Evolutionary conservation across 805 yeast species (phyloP), one percentile per base, ranked within the genome.

Genomic region (Starmerella stigmatis): DNA sequence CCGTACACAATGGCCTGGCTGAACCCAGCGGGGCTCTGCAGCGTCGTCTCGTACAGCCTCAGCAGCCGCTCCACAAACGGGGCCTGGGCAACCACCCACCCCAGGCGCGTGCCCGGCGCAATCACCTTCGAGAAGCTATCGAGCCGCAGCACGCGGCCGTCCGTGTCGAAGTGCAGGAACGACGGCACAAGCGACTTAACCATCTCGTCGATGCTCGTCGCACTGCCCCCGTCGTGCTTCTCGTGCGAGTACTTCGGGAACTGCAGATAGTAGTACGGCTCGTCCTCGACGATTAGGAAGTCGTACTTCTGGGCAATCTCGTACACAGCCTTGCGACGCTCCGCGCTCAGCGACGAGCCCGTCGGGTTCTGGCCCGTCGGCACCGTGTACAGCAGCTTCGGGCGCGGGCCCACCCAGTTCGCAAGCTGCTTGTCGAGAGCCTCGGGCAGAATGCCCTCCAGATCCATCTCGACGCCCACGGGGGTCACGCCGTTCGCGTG

Each of bases 311-410:
- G 79, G 27, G 94, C 89, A 50, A 88, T 60, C 51, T 74, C 72
- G 66, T 86, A 86, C 54, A 92, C 73, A 44, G 72, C 76, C 50
- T 65, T 63, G 68, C 96, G 83, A 68, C 97, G 78, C 58, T 84
- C 86, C 22, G 58, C 65, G 26, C 81, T 69, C 57, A 89, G 69
- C 17, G 86, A 82, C 5, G 94, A 78, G 36, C 98, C 98, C 19
- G 96, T 86, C 54, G 98, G 98, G 72, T 89, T 89, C 70, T 89
- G 97, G 52, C 98, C 98, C 7, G 96, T 89, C 54, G 89, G 81
- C 57, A 89, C 84, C 33, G 88, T 78, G 75, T 89, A 89, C 55
- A 89, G 71, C 49, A 89, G 69, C 64, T 81, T 86, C 48, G 75
- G 74, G 6, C 62, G 64, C 35, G 64, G 68, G 30, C 41, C 41